A percentile compares a stretch with the other conserved stretches of the same genome.
Conservation (phyloP, 208 protist genomes). For the Acanthamoeba triangularis region DNA sequence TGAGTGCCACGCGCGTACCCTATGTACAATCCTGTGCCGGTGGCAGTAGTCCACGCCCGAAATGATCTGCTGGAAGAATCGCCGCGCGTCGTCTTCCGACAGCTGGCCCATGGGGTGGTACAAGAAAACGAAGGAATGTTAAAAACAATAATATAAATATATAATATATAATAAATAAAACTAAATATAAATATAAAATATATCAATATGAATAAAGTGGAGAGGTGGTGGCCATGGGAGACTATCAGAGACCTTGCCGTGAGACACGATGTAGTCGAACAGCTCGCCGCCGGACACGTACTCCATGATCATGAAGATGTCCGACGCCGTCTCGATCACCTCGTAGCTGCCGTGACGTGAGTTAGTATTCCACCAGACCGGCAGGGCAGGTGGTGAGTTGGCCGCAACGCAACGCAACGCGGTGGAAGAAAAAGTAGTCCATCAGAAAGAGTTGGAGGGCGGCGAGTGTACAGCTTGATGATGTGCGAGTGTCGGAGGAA, state of each 20-base stretch:
- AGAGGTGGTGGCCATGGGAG: neutral
- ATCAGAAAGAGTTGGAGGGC: too few species aligned
- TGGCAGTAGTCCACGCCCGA: slow-evolving; percentile 99
- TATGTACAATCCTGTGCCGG: slow-evolving; percentile 92
- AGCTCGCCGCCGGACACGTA: slow-evolving; percentile 98
- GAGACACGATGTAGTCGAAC: slow-evolving; percentile 99
- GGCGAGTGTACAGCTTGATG: slow-evolving; percentile 97
- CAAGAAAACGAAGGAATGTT: neutral
- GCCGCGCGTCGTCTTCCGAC: slow-evolving; percentile 94
- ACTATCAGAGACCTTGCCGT: slow-evolving; percentile 96
- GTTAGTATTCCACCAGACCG: too few species aligned
- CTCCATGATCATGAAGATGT: slow-evolving; percentile 99
- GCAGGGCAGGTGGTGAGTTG: too few species aligned
- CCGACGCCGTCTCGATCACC: slow-evolving; percentile 96
- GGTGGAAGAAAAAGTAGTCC: too few species aligned
- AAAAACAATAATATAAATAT: too few species aligned
- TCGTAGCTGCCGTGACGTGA: too few species aligned
- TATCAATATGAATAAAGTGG: too few species aligned
- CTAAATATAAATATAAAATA: slow-evolving; percentile 57
- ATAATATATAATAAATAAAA: too few species aligned
- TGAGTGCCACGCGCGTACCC: too few species aligned
- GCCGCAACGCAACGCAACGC: too few species aligned
- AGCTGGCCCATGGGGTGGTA: too few species aligned
- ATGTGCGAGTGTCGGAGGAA: slow-evolving; percentile 99
- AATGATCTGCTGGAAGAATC: slow-evolving; percentile 98